Percentiles rank a stretch among this genome's conserved stretches.
These are phyloP conservation scores for Arthroderma sp. DNA, from an alignment of 2,329 filamentous ascomycete species.

Conservation along the genomic window DNA sequence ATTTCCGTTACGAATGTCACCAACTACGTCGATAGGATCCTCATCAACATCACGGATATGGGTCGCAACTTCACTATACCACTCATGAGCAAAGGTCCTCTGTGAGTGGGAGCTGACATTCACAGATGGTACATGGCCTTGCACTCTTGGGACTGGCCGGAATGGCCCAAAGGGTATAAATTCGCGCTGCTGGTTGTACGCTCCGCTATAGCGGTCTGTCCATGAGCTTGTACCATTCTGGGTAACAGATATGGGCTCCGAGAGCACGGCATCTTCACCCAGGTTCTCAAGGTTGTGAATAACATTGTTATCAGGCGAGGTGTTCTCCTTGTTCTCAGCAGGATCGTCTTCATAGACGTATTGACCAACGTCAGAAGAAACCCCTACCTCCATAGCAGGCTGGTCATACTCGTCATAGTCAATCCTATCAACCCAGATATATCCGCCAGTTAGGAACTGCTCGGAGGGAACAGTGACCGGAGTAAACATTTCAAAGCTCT, in stretches of 20 bases:
- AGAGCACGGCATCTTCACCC: background rate
- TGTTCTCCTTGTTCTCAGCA: constrained; percentile 8
- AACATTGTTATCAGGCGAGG: background rate
- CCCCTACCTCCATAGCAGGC: background rate
- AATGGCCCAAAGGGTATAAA: constrained; percentile 1
- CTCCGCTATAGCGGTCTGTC: background rate
- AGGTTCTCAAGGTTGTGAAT: background rate
- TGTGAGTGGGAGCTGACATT: constrained; percentile 1
- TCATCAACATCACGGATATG: constrained; percentile 1
- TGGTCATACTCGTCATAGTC: background rate
- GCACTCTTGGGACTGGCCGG: constrained; percentile 1
- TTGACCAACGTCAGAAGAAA: background rate
- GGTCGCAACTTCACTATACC: background rate
- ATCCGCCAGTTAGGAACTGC: background rate
- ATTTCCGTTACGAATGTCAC: no score
- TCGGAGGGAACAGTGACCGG: background rate
- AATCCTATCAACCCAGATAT: background rate
- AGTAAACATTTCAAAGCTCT: background rate
- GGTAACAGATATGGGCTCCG: background rate
- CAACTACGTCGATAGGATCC: background rate
- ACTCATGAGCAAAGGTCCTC: constrained; percentile 2
- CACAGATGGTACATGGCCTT: background rate
- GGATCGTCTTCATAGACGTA: constrained; percentile 6
- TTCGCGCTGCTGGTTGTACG: background rate
- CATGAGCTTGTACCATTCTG: background rate